Percentiles rank a stretch among this genome's conserved stretches.
These are phyloP conservation scores for Chlamydomonas reinhardtii DNA, from an alignment of 163 green algal species.

Conservation along the genomic window DNA sequence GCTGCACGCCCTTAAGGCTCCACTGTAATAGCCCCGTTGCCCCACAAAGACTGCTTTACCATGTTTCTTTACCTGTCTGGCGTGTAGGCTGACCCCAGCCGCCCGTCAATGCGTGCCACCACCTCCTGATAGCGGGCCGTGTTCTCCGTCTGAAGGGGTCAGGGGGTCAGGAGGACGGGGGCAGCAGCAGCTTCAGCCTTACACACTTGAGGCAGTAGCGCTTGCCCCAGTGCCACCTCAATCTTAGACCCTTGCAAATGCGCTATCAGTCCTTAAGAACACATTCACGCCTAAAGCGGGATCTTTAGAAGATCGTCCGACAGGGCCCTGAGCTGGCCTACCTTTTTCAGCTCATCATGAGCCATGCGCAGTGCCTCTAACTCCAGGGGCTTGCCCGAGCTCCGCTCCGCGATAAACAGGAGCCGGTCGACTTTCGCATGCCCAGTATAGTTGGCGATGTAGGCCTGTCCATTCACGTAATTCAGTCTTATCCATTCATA, in stretches of 20 bases:
- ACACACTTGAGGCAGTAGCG: too few relatives aligned
- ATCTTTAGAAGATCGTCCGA: too few relatives aligned
- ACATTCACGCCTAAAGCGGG: too few relatives aligned
- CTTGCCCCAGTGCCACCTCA: too few relatives aligned
- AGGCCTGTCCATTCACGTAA: slow-evolving; percentile 66
- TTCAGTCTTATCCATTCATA: too few relatives aligned
- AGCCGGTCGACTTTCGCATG: slow-evolving; percentile 86
- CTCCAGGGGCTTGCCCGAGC: slow-evolving; percentile 69
- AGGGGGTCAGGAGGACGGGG: too few relatives aligned
- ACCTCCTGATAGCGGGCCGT: slow-evolving; percentile 57
- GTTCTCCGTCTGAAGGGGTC: slow-evolving; percentile 51
- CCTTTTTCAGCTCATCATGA: slow-evolving; percentile 85
- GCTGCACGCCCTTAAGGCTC: too few relatives aligned
- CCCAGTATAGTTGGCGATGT: slow-evolving; percentile 83
- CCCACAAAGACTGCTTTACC: too few relatives aligned
- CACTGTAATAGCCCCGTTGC: too few relatives aligned
- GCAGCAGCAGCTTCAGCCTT: too few relatives aligned
- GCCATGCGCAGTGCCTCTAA: slow-evolving; percentile 87
- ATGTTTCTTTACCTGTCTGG: slow-evolving; percentile 55
- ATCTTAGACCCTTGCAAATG: too few relatives aligned
- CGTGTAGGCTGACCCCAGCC: slow-evolving; percentile 55
- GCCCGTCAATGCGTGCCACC: slow-evolving; percentile 54
- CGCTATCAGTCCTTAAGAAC: too few relatives aligned
- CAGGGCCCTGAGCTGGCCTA: not conserved
- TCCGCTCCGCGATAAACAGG: slow-evolving; percentile 85